Evolutionary conservation across 805 yeast genomes (phyloP).

Genomic region (Lipomyces anomalus): DNA sequence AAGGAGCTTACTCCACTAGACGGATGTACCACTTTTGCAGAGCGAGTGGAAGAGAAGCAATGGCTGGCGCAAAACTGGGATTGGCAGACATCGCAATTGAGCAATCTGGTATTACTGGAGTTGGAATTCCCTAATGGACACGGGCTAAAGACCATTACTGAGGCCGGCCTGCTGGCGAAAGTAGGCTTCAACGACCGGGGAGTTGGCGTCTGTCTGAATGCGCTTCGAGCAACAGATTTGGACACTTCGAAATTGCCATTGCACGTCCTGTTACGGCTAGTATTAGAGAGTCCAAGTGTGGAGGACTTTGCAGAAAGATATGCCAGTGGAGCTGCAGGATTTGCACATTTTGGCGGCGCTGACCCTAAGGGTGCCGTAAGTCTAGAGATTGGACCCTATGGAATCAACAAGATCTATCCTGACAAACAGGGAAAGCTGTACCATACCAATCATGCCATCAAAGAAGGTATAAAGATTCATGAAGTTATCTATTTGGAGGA

Average conservation of each 20-base stretch:
- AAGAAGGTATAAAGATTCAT: conserved; percentile 7
- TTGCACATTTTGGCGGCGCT: conserved; percentile 23
- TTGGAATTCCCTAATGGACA: conserved; percentile 24
- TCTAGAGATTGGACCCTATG: conserved; percentile 23
- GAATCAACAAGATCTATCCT: conserved; percentile 9
- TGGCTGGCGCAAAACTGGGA: conserved; percentile 41
- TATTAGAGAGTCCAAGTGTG: conserved; percentile 30
- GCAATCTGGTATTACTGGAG: conserved; percentile 30
- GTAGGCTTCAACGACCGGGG: conserved; percentile 35
- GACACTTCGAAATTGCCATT: conserved; percentile 34
- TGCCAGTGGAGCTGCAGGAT: conserved; percentile 22
- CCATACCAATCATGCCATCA: conserved; percentile 20
- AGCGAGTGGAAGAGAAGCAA: conserved; percentile 27
- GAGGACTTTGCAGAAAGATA: conserved; percentile 15
- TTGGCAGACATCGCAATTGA: conserved; percentile 34
- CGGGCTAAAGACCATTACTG: conserved; percentile 31
- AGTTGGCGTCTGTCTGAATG: conserved; percentile 34
- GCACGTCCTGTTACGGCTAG: conserved; percentile 36
- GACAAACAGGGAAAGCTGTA: conserved; percentile 11
- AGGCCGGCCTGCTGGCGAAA: conserved; percentile 37
- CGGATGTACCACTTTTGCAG: conserved; percentile 38
- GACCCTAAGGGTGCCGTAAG: conserved; percentile 18
- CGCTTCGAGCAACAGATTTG: conserved; percentile 33
- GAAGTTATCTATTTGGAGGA: conserved; percentile 22
- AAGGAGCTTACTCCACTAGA: conserved; percentile 29